Evolutionary conservation across 352 stramenopile genomes (phyloP), one percentile per base, ranked within the genome.

Genomic region (Pythium volutum): DNA sequence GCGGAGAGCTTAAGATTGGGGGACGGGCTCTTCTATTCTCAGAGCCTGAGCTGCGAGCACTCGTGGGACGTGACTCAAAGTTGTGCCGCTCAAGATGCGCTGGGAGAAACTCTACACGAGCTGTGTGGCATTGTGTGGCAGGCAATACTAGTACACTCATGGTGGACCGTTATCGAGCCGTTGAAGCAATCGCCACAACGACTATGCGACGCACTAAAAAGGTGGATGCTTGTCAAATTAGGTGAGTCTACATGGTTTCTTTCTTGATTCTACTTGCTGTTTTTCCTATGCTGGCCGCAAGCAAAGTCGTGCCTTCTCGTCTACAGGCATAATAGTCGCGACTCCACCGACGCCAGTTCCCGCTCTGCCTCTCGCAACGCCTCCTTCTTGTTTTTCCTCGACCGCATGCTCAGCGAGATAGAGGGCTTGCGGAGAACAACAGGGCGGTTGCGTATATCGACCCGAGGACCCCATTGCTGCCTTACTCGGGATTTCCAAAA

Each of bases 201-300:
- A 20, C 14, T 15, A 43, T 7, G 14, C n/a, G 14, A 23, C 36
- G 18, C 36, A 43, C 8, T 41, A 53, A 10, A 20, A 25, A 25
- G 16, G 46, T 22, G 26, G 25, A n/a, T 56, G 50, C 50, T 56
- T 47, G 26, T 56, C 50, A 56, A 56, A 46, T 56, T 43, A 56
- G 34, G 34, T 43, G 51, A 58, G 38, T 58, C 51, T 58, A 58
- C 51, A 58, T 22, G 51, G 51, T 34, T 27, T 42, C 16, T 5
- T 25, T 58, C 46, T 58, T 22, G 51, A 58, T 38, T 58, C 51
- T 58, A 58, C 34, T 49, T 49, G 31, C 29, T 52, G 16, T 52
- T 25, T 53, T 31, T 39, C 31, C 33, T 56, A 56, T 22, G 33
- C 33, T 57, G 34, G 36, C 22, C 31, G n/a, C 22, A 54, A 25